A percentile compares a stretch with the other conserved stretches of the same genome.
These are phyloP conservation scores for Adenanthera pavonina DNA, from an alignment of 306 rosid species.

Conservation along the genomic window DNA sequence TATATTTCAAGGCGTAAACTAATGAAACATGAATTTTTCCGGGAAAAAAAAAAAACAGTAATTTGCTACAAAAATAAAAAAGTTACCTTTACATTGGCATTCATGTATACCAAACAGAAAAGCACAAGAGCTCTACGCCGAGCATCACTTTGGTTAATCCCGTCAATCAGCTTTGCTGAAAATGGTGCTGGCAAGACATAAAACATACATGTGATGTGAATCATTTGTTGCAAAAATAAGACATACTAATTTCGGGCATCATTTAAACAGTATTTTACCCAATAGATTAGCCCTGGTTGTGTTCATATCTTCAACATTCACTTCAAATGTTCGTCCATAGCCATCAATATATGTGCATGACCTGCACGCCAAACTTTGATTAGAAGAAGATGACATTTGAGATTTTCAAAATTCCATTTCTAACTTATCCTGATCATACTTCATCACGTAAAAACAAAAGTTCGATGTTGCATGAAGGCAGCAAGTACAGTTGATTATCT, in stretches of 20 bases:
- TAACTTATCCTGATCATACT: slow-evolving; percentile 21
- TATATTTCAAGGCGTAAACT: not conserved
- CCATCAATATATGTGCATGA: slow-evolving; percentile 71
- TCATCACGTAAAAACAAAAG: not conserved
- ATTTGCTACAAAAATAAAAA: slow-evolving; percentile 18
- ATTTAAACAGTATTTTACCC: slow-evolving; percentile 54
- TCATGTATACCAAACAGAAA: slow-evolving; percentile 67
- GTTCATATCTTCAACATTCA: slow-evolving; percentile 65
- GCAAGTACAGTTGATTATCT: not conserved
- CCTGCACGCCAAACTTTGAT: slow-evolving; percentile 48
- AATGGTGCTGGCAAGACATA: slow-evolving; percentile 60
- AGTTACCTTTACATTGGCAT: slow-evolving; percentile 70
- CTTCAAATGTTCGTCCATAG: slow-evolving; percentile 64
- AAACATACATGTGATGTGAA: slow-evolving; percentile 35
- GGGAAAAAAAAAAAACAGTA: not conserved
- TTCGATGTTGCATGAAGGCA: not conserved
- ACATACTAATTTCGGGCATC: slow-evolving; percentile 24
- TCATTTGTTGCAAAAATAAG: slow-evolving; percentile 29
- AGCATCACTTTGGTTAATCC: slow-evolving; percentile 77
- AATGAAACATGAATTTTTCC: not conserved
- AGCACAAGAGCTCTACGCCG: slow-evolving; percentile 85
- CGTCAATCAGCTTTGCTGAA: slow-evolving; percentile 76
- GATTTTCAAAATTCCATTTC: slow-evolving; percentile 17
- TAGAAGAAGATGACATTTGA: slow-evolving; percentile 36
- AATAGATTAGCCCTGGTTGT: slow-evolving; percentile 67